Evolutionary conservation across 1,284 basidiomycete species (phyloP), one percentile per base, ranked within the genome.

Genomic region (Pseudozyma flocculosa): DNA sequence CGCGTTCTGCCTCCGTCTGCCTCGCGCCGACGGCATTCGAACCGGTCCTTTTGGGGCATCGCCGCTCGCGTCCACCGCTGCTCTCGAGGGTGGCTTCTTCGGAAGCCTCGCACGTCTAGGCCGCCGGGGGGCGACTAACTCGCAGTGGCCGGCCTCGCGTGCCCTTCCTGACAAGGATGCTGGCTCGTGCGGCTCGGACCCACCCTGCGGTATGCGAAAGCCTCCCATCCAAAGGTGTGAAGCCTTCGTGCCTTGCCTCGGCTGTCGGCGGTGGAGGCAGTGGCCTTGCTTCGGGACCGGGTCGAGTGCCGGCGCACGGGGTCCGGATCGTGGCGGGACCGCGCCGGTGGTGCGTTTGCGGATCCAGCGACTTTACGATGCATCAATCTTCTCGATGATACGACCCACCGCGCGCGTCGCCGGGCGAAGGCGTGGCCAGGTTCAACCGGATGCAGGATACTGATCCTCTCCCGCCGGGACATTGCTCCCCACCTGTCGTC

Each of bases 351-450:
- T 18, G 46, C 30, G 37, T 32, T 21, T 21, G 37, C 58, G 45
- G 48, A 54, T 55, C 48, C 48, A 46, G 57, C 62, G 54, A 59
- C 57, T 58, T 50, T 45, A 57, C 48, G 62, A 65, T 65, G 62
- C 43, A 65, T 58, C 52, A 57, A 65, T 65, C 62, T 65, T 65
- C 62, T 65, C 62, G 56, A 65, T 65, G 62, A 65, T 39, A 13
- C 37, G 43, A 14, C 17, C 19, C n/a, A n/a, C n/a, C n/a, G n/a
- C n/a, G n/a, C n/a, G n/a, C n/a, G n/a, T n/a, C n/a, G n/a, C n/a
- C n/a, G n/a, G n/a, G n/a, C n/a, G n/a, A n/a, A n/a, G n/a, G n/a
- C n/a, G n/a, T n/a, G n/a, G n/a, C n/a, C n/a, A n/a, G n/a, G n/a
- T n/a, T n/a, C n/a, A n/a, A n/a, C n/a, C n/a, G n/a, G n/a, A n/a